Conservation (phyloP, 2,329 filamentous ascomycete species). For the Lecanicillium sp. region DNA sequence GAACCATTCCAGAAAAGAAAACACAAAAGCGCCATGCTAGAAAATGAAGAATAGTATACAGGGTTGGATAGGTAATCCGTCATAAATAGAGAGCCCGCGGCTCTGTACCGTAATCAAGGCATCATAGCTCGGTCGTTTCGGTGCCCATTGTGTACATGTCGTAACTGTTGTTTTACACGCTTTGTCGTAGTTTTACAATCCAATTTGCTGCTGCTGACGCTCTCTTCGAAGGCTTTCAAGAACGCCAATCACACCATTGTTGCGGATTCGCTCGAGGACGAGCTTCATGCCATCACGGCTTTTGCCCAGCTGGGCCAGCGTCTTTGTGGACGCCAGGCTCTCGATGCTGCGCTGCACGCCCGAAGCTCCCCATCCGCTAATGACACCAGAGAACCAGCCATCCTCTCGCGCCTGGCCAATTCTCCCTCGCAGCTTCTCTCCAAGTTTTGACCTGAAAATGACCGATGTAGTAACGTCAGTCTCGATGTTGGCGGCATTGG, state of each 20-base stretch:
- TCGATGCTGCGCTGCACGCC: conserved; percentile 76
- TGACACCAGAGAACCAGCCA: conserved; percentile 43
- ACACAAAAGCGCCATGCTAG: conserved; percentile 27
- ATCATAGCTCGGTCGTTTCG: neutral
- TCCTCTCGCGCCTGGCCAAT: conserved; percentile 38
- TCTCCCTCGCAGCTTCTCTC: conserved; percentile 55
- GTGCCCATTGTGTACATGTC: conserved; percentile 6
- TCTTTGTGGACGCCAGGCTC: conserved; percentile 67
- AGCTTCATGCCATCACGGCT: conserved; percentile 77
- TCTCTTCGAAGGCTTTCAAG: conserved; percentile 45
- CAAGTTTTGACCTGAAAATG: conserved; percentile 63
- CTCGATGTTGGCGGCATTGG: conserved; percentile 19
- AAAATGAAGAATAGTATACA: conserved; percentile 23
- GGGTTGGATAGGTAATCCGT: conserved; percentile 16
- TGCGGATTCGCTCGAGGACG: conserved; percentile 61
- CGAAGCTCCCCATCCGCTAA: conserved; percentile 54
- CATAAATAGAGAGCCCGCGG: conserved; percentile 4
- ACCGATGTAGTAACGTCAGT: conserved; percentile 69
- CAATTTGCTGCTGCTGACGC: conserved; percentile 23
- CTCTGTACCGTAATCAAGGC: conserved; percentile 6
- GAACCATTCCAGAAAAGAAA: conserved; percentile 9
- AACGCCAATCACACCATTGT: conserved; percentile 49
- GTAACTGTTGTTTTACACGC: neutral
- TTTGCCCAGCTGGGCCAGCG: conserved; percentile 69
- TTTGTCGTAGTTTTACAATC: conserved; percentile 1